phyloP scores from a whole-genome alignment of 2,329 filamentous ascomycete species.

The Aspergillus sp. region DNA sequence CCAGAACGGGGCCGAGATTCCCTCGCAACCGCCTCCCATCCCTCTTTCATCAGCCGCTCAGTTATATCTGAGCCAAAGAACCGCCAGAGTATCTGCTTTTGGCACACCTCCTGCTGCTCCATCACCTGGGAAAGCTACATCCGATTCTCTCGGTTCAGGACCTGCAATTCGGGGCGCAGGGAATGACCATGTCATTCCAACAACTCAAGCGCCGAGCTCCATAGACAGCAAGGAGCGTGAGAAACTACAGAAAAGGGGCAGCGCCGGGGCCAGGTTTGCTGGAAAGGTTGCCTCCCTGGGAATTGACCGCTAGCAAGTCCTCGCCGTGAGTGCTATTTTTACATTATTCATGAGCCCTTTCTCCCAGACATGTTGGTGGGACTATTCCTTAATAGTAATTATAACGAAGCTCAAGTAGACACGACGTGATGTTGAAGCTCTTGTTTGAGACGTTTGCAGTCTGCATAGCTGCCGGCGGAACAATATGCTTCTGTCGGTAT shows the following conservation, averaged over 20 bases:
- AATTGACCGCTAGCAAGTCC: conserved; percentile 39
- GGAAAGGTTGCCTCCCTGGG: conserved; percentile 49
- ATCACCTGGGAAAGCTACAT: conserved; percentile 37
- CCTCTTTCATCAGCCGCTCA: conserved; percentile 79
- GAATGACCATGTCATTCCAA: conserved; percentile 18
- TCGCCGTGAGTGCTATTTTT: conserved; percentile 4
- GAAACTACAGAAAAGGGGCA: conserved; percentile 75
- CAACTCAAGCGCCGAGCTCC: conserved; percentile 32
- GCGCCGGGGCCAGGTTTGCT: conserved; percentile 70
- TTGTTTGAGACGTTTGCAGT: conserved; percentile 13
- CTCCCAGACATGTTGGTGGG: background rate
- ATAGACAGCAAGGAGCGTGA: conserved; percentile 60
- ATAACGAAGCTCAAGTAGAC: conserved; percentile 22
- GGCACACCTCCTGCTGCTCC: conserved; percentile 46
- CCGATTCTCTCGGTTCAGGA: conserved; percentile 64
- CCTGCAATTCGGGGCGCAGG: conserved; percentile 51
- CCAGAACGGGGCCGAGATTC: conserved; percentile 92
- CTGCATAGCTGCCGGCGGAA: background rate
- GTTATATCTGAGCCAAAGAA: conserved; percentile 79
- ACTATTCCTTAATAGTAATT: conserved; percentile 20
- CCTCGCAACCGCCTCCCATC: conserved; percentile 72
- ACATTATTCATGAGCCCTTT: conserved; percentile 15
- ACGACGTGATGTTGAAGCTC: conserved; percentile 15
- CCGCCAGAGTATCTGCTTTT: conserved; percentile 36
- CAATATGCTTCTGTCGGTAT: background rate